Evolutionary conservation across 805 yeast genomes (phyloP).

Genomic region (Pichia eremophila): DNA sequence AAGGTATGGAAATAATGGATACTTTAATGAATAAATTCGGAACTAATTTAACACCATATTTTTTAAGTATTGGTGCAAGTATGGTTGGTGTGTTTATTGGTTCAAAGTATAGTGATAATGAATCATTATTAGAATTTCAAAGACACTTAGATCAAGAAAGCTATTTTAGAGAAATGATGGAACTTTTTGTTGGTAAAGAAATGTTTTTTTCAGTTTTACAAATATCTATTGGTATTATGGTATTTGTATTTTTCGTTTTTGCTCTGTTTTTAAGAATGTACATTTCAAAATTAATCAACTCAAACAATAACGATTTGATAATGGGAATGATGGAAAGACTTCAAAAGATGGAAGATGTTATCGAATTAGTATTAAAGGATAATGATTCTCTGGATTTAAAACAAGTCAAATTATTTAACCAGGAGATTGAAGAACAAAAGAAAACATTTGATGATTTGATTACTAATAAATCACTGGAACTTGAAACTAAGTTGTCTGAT

Average conservation of each 20-base stretch:
- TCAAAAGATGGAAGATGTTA: conserved; percentile 6
- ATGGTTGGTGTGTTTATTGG: background rate
- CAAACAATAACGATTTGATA: background rate
- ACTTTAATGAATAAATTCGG: background rate
- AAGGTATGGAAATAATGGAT: background rate
- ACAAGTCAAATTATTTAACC: conserved; percentile 1
- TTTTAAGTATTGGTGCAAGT: conserved; percentile 2
- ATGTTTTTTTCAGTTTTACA: background rate
- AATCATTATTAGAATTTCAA: conserved; percentile 3
- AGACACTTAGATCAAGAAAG: conserved; percentile 3
- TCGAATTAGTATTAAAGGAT: conserved; percentile 9
- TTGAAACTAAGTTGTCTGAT: conserved; percentile 3
- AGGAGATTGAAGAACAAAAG: conserved; percentile 6
- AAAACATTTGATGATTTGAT: conserved; percentile 1
- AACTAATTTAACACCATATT: background rate
- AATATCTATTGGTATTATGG: background rate
- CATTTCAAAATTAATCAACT: background rate
- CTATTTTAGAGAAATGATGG: conserved; percentile 5
- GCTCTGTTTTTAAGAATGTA: background rate
- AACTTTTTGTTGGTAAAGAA: conserved; percentile 5
- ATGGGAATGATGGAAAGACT: background rate
- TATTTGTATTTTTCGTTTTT: background rate
- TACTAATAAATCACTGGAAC: conserved; percentile 1
- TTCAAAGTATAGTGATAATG: background rate
- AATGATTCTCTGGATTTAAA: background rate